Evolutionary conservation across 805 yeast genomes (phyloP), one percentile per base, ranked within the genome.

Genomic region (Kodamaea fukazawae): DNA sequence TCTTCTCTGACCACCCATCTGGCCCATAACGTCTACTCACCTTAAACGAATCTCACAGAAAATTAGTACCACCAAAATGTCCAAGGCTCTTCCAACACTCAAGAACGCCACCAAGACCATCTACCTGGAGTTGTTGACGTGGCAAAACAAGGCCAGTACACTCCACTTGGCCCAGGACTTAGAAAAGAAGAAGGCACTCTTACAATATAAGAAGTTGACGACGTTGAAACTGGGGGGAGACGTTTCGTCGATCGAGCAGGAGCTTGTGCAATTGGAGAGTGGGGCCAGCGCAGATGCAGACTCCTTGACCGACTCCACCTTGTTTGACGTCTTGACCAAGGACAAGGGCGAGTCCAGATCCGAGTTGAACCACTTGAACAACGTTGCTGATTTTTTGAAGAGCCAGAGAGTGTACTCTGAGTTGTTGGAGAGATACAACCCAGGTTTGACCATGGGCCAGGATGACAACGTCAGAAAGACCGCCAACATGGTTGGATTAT

Each of bases 401-500:
- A 78, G 82, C 46, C 97, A 91, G 60, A 71, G 93, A 47, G 78
- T 71, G 9, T 91, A 88, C 63, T 79, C 78, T 44, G 90, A 82
- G 48, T 70, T 91, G 34, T 68, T 90, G 32, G 93, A 85, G 49
- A 74, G 95, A 49, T 93, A 91, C 61, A 87, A 90, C 53, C 91
- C 95, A 3, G 93, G 96, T 2, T 69, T 83, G 45, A 78, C 78
- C 17, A 77, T 84, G 79, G 75, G 80, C 17, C 95, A 86, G 54
- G 76, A 75, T 37, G 96, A 91, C 45, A 80, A 83, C 41, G 81
- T 91, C 18, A 71, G 80, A 51, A 77, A 75, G 56, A 84, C 96
- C 1, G 99, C 98, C 5, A 74, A 81, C 41, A 75, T 81, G 47
- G 99, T 91, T n/a, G 99, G 99, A 0, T 72, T 91, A 35, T 34